phyloP scores from a whole-genome alignment of 192 early-diverging fungal species.

The Linnemannia hyalina region DNA sequence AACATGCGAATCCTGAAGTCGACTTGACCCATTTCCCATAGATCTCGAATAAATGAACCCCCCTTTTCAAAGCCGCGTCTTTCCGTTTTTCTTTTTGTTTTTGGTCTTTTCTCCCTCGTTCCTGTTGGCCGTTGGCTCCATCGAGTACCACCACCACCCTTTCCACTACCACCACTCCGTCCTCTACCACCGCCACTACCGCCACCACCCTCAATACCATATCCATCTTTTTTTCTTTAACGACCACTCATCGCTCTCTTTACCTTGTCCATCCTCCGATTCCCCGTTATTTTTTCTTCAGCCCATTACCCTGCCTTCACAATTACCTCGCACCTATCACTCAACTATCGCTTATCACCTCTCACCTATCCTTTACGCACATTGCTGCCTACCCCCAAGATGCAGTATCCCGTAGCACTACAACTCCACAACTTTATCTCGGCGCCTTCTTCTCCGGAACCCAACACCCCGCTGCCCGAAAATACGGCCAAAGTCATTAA shows the following conservation, averaged over 20 bases:
- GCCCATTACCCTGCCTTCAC: not conserved
- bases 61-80: not conserved
- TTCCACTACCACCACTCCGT: not conserved
- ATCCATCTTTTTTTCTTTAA: not conserved
- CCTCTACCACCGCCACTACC: not conserved
- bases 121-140: not conserved
- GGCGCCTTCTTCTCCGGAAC: conserved; percentile 41
- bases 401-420: conserved; percentile 49
- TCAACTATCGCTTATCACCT: not conserved
- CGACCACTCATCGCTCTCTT: not conserved
- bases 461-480: conserved; percentile 28
- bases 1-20: conserved; percentile 29
- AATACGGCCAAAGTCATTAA: conserved; percentile 59
- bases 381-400: not conserved
- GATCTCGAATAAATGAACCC: not conserved
- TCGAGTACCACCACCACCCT: not conserved
- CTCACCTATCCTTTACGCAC: not conserved
- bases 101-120: not conserved
- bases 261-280: not conserved
- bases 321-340: too few species aligned
- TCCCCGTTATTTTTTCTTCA: not conserved
- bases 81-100: not conserved
- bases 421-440: conserved; percentile 28
- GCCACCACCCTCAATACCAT: not conserved
- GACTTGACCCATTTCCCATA: conserved; percentile 36